Base-by-base conservation (phyloP, 495 filamentous ascomycete species). In the Xylaria palmicola region DNA sequence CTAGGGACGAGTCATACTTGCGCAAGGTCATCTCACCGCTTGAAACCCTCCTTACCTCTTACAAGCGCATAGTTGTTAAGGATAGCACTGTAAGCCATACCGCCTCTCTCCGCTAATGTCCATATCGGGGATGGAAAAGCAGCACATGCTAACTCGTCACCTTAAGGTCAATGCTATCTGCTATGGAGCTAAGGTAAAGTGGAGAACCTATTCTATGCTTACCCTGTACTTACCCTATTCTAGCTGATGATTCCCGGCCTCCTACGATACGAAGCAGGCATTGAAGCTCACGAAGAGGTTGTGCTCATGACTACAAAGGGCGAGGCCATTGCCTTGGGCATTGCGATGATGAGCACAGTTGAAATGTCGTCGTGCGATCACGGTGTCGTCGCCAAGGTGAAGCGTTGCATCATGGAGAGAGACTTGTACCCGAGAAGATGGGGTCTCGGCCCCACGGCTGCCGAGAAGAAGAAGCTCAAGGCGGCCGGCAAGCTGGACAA, bases 401-500 rank as follows among this genome's bases (percentile, higher is more conserved):
- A 98, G 86, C 86, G 94, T 56, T 92, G 90, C 74, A 98, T 98
- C 76, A 98, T 98, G 94, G 95, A 98, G 79, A 90, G 94, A 62
- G 93, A 97, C 71, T 81, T 96, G 12, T 98, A 98, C 81, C 93
- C 93, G 58, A 84, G 90, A 72, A 79, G 92, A 80, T 98, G 94
- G 94, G 95, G 95, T 51, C 75, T 97, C 65, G 94, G 94, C 44
- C 93, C 93, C 40, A 85, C 90, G 57, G 93, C 94, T 27, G 68
- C 88, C 41, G 89, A 97, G 79, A 98, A 98, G 87, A 98, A 98
- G 87, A 95, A 97, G 85, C 86, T 98, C 79, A 98, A 97, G 84
- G 89, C 90, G n/a, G 88, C 88, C 64, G 94, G 94, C 73, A 93
- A 96, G 79, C 87, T 98, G 26, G 94, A 98, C 80, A 98, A 98